phyloP scores from a whole-genome alignment of 1,139 yeast genomes.

The Saccharomycopsis phalli region DNA sequence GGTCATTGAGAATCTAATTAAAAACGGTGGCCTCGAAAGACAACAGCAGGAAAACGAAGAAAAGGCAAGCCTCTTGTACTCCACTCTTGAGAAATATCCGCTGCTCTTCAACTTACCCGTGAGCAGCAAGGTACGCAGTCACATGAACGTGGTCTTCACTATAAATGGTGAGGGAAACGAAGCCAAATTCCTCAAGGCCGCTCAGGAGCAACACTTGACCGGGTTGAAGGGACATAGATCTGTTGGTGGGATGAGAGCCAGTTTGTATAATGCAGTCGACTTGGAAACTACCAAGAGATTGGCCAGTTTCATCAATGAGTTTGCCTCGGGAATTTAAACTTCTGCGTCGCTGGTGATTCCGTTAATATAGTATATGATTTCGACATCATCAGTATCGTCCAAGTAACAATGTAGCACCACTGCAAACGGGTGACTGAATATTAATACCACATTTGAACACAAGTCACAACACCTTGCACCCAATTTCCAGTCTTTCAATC shows the following conservation, averaged over 20 bases:
- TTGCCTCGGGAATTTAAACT: slow-evolving; percentile 35
- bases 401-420: slow-evolving; percentile 49
- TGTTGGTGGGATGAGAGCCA: slow-evolving; percentile 94
- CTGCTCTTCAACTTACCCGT: slow-evolving; percentile 61
- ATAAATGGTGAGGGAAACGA: slow-evolving; percentile 55
- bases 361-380: slow-evolving; percentile 44
- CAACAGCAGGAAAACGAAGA: slow-evolving; percentile 51
- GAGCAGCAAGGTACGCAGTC: slow-evolving; percentile 53
- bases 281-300: slow-evolving; percentile 54
- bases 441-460: slow-evolving; percentile 44
- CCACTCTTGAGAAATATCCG: slow-evolving; percentile 57
- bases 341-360: slow-evolving; percentile 26
- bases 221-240: slow-evolving; percentile 96
- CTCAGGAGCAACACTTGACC: slow-evolving; percentile 45
- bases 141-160: slow-evolving; percentile 91
- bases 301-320: slow-evolving; percentile 50
- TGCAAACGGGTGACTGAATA: slow-evolving; percentile 40
- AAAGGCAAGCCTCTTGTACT: slow-evolving; percentile 58
- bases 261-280: slow-evolving; percentile 80
- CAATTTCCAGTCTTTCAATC: slow-evolving; percentile 48
- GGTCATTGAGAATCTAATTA: slow-evolving; percentile 55
- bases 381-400: slow-evolving; percentile 48
- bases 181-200: slow-evolving; percentile 54
- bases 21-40: slow-evolving; percentile 48
- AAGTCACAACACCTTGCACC: slow-evolving; percentile 46